These are phyloP conservation scores for Auriculariales sp. DNA, from an alignment of 768 basidiomycete genomes.

Conservation along the genomic window DNA sequence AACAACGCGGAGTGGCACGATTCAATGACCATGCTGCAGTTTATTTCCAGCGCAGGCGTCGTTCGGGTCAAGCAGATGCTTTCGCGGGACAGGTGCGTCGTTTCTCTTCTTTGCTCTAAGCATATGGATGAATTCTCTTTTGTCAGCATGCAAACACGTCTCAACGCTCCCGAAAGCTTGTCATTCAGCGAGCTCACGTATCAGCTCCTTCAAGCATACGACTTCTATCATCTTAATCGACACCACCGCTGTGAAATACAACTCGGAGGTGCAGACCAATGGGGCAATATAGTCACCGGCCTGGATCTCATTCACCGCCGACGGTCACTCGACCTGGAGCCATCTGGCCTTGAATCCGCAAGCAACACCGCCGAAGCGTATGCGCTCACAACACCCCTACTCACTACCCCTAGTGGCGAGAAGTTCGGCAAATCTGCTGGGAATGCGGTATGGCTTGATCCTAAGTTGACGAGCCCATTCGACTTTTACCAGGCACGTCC, in stretches of 20 bases:
- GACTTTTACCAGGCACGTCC: slow-evolving; percentile 83
- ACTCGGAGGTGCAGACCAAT: slow-evolving; percentile 94
- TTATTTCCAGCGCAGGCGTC: slow-evolving; percentile 68
- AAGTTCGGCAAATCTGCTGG: slow-evolving; percentile 98
- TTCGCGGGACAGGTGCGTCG: slow-evolving; percentile 65
- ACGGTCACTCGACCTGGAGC: slow-evolving; percentile 10
- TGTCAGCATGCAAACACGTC: slow-evolving; percentile 64
- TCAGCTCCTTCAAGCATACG: slow-evolving; percentile 92
- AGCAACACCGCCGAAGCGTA: slow-evolving; percentile 27
- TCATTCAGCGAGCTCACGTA: slow-evolving; percentile 99
- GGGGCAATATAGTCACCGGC: slow-evolving; percentile 94
- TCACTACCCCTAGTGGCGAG: slow-evolving; percentile 78
- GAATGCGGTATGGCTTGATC: slow-evolving; percentile 87
- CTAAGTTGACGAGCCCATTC: slow-evolving; percentile 62
- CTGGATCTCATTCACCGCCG: slow-evolving; percentile 74
- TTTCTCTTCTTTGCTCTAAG: not conserved
- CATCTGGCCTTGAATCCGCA: not conserved
- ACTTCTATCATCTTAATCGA: slow-evolving; percentile 68
- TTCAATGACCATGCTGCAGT: slow-evolving; percentile 61
- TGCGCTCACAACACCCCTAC: slow-evolving; percentile 85
- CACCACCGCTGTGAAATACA: slow-evolving; percentile 65
- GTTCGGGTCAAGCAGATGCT: slow-evolving; percentile 84
- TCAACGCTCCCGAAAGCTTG: slow-evolving; percentile 69
- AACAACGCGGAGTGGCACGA: slow-evolving; percentile 74
- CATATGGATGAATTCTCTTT: slow-evolving; percentile 1